A percentile compares a stretch with the other conserved stretches of the same genome.
Evolutionary conservation across 345 rosid genomes (phyloP).

Genomic region (Populus tremula): DNA sequence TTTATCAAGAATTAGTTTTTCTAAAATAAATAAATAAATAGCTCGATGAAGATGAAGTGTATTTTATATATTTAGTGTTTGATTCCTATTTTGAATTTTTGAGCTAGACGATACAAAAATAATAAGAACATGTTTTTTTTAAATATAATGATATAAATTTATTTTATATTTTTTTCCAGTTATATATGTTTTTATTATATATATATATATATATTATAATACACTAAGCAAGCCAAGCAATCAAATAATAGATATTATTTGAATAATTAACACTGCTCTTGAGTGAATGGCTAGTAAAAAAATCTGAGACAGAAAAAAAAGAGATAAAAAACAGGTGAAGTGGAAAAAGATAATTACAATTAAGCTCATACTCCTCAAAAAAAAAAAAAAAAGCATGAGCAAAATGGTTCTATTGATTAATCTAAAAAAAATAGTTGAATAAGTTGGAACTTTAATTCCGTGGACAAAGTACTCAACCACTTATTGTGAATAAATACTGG

Average conservation of each 20-base stretch:
- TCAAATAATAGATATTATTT: not conserved
- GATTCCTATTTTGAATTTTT: no score
- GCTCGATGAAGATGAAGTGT: no score
- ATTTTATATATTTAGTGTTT: no score
- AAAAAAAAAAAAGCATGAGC: not conserved
- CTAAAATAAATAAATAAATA: no score
- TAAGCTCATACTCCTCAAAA: not conserved
- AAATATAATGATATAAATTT: no score
- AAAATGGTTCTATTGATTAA: not conserved
- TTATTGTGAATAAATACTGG: not conserved
- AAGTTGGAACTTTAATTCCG: not conserved
- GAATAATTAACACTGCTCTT: not conserved
- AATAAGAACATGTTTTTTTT: no score
- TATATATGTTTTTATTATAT: no score
- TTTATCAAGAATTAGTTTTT: no score
- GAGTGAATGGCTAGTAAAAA: not conserved
- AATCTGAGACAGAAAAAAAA: not conserved
- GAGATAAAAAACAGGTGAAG: not conserved
- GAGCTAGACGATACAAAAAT: no score
- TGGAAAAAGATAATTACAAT: not conserved
- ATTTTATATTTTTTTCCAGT: no score
- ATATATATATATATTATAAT: no score
- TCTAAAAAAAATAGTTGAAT: not conserved
- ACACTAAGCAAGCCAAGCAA: no score
- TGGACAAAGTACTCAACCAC: not conserved